phyloP scores from a whole-genome alignment of 371 early-diverging fungal genomes.

The Nematocida minor region DNA sequence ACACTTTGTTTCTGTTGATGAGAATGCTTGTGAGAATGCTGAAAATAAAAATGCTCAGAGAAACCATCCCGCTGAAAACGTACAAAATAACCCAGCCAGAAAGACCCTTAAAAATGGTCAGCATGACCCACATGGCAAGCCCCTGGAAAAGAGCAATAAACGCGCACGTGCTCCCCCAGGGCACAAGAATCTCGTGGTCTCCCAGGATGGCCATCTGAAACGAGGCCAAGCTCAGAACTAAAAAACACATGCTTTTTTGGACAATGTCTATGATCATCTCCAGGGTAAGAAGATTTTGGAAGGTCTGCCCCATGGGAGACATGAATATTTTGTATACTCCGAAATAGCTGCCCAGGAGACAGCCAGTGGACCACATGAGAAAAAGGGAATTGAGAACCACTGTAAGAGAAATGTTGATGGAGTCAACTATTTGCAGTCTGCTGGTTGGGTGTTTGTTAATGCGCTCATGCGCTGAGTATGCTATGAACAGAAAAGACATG shows the following conservation, averaged over 20 bases:
- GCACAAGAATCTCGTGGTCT: background rate
- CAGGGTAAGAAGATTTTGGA: background rate
- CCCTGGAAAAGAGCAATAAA: background rate
- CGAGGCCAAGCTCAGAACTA: background rate
- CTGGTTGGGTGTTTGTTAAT: background rate
- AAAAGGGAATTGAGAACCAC: constrained; percentile 38
- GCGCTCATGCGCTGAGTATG: constrained; percentile 16
- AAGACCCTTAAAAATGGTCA: constrained; percentile 8
- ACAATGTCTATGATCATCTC: constrained; percentile 20
- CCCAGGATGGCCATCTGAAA: constrained; percentile 16
- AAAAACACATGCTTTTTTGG: constrained; percentile 8
- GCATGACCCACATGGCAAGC: background rate
- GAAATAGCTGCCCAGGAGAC: constrained; percentile 24
- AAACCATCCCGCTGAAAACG: constrained; percentile 6
- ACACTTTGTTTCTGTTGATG: background rate
- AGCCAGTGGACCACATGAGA: constrained; percentile 33
- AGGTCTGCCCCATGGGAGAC: background rate
- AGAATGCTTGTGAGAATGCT: background rate
- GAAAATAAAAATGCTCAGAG: background rate
- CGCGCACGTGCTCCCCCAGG: constrained; percentile 27
- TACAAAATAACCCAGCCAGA: constrained; percentile 31
- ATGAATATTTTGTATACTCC: constrained; percentile 17
- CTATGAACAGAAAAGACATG: constrained; percentile 18
- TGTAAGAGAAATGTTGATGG: background rate
- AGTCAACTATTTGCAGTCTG: background rate